Conservation (phyloP, 768 basidiomycete species). For the Suillus americanus region DNA sequence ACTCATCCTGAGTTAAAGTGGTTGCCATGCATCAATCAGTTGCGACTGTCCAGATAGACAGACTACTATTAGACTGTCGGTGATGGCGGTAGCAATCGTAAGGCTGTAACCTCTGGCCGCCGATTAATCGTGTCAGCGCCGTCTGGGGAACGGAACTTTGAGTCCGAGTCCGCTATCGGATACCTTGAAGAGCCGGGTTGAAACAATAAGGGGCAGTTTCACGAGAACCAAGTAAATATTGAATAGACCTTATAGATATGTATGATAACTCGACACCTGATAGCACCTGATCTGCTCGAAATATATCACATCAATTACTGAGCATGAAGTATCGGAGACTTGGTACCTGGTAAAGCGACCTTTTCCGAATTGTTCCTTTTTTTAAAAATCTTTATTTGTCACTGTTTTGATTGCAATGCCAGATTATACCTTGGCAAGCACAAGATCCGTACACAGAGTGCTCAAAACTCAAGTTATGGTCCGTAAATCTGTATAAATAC, state of each 20-base stretch:
- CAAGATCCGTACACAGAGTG: background rate
- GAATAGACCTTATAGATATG: background rate
- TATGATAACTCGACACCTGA: background rate
- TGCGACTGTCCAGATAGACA: background rate
- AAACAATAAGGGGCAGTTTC: background rate
- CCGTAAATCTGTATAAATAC: conserved; percentile 2
- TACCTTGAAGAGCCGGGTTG: background rate
- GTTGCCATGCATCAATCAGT: background rate
- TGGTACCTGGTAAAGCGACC: background rate
- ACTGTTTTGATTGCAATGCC: background rate
- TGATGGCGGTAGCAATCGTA: background rate
- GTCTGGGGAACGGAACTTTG: background rate
- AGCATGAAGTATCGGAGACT: background rate
- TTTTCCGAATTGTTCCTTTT: conserved; percentile 2
- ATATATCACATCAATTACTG: background rate
- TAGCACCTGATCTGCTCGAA: background rate
- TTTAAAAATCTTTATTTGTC: background rate
- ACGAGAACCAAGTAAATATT: background rate
- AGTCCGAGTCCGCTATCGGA: background rate
- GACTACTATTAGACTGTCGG: background rate
- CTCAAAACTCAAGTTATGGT: background rate
- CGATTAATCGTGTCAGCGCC: background rate
- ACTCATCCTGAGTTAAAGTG: background rate
- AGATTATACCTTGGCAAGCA: background rate
- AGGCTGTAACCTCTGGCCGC: background rate